phyloP scores from a whole-genome alignment of 2,329 filamentous ascomycete species.

The Penicillium sp. region DNA sequence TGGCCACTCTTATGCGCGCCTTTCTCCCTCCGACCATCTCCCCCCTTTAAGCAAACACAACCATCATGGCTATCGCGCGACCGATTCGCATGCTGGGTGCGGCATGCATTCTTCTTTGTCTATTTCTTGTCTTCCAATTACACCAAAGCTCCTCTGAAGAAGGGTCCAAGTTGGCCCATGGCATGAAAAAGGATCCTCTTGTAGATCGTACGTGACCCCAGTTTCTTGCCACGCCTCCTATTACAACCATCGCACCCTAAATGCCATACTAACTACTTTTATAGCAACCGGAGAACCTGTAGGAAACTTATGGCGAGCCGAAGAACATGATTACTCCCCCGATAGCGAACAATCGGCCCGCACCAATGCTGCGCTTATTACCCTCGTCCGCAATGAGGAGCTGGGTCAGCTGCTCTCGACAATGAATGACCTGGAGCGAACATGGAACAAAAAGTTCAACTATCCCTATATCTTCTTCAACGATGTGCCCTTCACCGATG shows the following conservation, averaged over 20 bases:
- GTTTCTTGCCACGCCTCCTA: slow-evolving; percentile 9
- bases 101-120: slow-evolving; percentile 67
- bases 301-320: slow-evolving; percentile 68
- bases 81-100: slow-evolving; percentile 77
- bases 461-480: slow-evolving; percentile 99
- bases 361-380: slow-evolving; percentile 89
- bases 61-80: slow-evolving; percentile 75
- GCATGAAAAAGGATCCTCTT: slow-evolving; percentile 77
- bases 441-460: slow-evolving; percentile 99
- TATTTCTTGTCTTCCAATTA: slow-evolving; percentile 76
- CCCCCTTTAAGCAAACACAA: slow-evolving; percentile 23
- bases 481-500: slow-evolving; percentile 85
- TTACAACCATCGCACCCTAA: background rate
- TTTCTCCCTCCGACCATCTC: slow-evolving; percentile 10
- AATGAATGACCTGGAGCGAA: slow-evolving; percentile 87
- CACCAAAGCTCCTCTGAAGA: slow-evolving; percentile 53
- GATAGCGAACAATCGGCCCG: slow-evolving; percentile 73
- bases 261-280: slow-evolving; percentile 14
- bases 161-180: slow-evolving; percentile 48
- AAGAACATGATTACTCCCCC: slow-evolving; percentile 73
- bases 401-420: slow-evolving; percentile 77
- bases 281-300: slow-evolving; percentile 79
- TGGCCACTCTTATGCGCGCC: slow-evolving; percentile 12
- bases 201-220: slow-evolving; percentile 67
- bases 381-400: slow-evolving; percentile 90